A percentile compares a stretch with the other conserved stretches of the same genome.
Conservation (phyloP, 2,329 filamentous ascomycete species). For the Aspergillus oerlinghausenensis region DNA sequence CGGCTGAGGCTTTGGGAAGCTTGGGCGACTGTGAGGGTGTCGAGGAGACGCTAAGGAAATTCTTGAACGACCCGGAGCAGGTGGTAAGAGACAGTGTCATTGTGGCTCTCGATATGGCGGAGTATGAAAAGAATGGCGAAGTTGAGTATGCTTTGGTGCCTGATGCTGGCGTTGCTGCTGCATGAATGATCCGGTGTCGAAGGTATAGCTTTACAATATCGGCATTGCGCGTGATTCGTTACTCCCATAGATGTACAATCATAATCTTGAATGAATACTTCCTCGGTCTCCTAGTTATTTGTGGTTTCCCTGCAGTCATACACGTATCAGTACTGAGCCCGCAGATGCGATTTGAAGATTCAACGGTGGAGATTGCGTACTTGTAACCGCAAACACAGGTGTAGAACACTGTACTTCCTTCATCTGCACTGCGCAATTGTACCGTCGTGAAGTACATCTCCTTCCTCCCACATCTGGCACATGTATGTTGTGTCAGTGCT, state of each 20-base stretch:
- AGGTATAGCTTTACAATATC: slow-evolving; percentile 9
- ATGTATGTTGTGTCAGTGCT: slow-evolving; percentile 64
- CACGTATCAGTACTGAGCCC: slow-evolving; percentile 14
- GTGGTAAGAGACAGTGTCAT: slow-evolving; percentile 93
- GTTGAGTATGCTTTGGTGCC: slow-evolving; percentile 90
- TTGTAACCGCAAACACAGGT: slow-evolving; percentile 81
- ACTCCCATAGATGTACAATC: slow-evolving; percentile 22
- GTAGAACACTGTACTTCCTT: slow-evolving; percentile 90
- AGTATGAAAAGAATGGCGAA: slow-evolving; percentile 86
- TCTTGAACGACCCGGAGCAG: slow-evolving; percentile 84
- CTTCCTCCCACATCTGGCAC: slow-evolving; percentile 72
- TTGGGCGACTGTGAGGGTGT: slow-evolving; percentile 91
- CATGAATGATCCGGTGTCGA: slow-evolving; percentile 17
- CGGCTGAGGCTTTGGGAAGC: slow-evolving; percentile 90
- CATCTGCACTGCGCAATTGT: slow-evolving; percentile 87
- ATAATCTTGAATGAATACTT: slow-evolving; percentile 14
- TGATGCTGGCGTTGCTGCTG: slow-evolving; percentile 38
- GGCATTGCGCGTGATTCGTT: slow-evolving; percentile 13
- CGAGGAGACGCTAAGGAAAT: slow-evolving; percentile 75
- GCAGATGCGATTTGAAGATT: neutral
- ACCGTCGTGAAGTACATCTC: slow-evolving; percentile 82
- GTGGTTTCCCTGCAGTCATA: slow-evolving; percentile 27
- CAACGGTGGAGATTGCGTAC: slow-evolving; percentile 47
- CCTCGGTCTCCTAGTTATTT: slow-evolving; percentile 28
- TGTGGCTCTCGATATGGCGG: slow-evolving; percentile 95